Conservation (phyloP, 306 rosid genomes). For the Geum urbanum region DNA sequence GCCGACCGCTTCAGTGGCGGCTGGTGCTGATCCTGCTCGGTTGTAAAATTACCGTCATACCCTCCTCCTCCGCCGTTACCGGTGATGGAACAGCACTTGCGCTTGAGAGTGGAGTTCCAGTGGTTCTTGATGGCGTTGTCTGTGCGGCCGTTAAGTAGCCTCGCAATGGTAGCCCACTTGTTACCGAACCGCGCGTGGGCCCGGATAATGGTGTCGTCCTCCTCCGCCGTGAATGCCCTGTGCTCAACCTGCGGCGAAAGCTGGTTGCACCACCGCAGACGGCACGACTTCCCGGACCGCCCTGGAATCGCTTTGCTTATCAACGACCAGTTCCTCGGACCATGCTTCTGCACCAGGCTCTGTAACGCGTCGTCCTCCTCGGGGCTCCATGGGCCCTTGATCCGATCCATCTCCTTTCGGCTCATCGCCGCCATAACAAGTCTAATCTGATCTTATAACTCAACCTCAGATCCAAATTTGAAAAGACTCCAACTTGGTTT, state of each 20-base stretch:
- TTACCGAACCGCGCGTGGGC: slow-evolving; percentile 95
- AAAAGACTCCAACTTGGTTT: too few species aligned
- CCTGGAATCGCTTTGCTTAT: slow-evolving; percentile 87
- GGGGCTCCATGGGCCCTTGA: slow-evolving; percentile 97
- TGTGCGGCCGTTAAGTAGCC: slow-evolving; percentile 79
- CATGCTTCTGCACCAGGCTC: slow-evolving; percentile 75
- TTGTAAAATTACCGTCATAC: not conserved
- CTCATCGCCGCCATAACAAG: not conserved
- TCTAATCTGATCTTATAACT: too few species aligned
- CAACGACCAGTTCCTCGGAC: slow-evolving; percentile 86
- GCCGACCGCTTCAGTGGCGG: slow-evolving; percentile 69
- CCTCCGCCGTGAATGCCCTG: slow-evolving; percentile 75
- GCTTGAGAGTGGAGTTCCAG: slow-evolving; percentile 94
- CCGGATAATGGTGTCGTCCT: slow-evolving; percentile 78
- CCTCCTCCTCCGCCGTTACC: slow-evolving; percentile 16
- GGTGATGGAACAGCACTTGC: slow-evolving; percentile 55
- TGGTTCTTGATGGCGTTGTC: slow-evolving; percentile 98
- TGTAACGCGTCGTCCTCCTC: slow-evolving; percentile 86
- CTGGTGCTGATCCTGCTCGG: not conserved
- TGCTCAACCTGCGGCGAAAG: slow-evolving; percentile 96
- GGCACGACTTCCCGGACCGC: slow-evolving; percentile 88
- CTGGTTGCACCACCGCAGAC: slow-evolving; percentile 97
- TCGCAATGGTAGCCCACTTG: slow-evolving; percentile 96
- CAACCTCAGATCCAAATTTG: too few species aligned
- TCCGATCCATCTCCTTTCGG: slow-evolving; percentile 79